Base-by-base conservation (phyloP, 495 filamentous ascomycete genomes). In the Neurospora cerealis region DNA sequence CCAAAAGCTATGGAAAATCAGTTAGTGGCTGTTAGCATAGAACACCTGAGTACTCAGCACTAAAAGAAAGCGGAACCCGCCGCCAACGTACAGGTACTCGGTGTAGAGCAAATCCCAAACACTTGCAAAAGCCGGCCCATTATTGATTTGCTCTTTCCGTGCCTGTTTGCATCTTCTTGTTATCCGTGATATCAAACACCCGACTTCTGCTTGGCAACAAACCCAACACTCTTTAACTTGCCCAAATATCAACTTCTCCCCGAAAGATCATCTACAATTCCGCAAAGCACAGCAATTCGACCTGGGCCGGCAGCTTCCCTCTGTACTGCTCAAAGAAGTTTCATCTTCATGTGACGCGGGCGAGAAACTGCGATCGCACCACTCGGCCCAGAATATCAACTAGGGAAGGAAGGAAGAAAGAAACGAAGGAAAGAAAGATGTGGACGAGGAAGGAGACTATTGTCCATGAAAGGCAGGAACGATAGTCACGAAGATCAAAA, bases 1-100 rank as follows among this genome's bases (percentile, higher is more conserved):
- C 0, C 1, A 28, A 7, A 17, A 32, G 0, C 5, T 1, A 10
- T 0, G 0, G 0, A 0, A 17, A 17, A 4, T 32, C 24, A 17
- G 13, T 34, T 62, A 62, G 24, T 17, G 8, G 1, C 5, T 62
- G 6, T 1, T 62, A 17, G 5, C 13, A 4, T 0, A 8, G 13
- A 34, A 17, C 13, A 15, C 11, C 54, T 32, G 2, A 32, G 13
- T 62, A 62, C 54, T 28, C 24, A 32, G 13, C 13, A 32, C 28
- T 7, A 62, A 28, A 10, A 62, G 7, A 17, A 62, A 8, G 24
- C 54, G 54, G 54, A 62, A 32, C 13, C 54, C 54, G 24, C 54
- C 24, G 54, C 54, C 13, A 62, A 62, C 0, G 54, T 62, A 62
- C 54, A 62, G 54, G 54, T 62, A 62, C 54, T 34, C 54, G 54